Percentiles rank a stretch among this genome's conserved stretches.
These are phyloP conservation scores for Abortiporus biennis DNA, from an alignment of 1,284 basidiomycete genomes.

Conservation along the genomic window DNA sequence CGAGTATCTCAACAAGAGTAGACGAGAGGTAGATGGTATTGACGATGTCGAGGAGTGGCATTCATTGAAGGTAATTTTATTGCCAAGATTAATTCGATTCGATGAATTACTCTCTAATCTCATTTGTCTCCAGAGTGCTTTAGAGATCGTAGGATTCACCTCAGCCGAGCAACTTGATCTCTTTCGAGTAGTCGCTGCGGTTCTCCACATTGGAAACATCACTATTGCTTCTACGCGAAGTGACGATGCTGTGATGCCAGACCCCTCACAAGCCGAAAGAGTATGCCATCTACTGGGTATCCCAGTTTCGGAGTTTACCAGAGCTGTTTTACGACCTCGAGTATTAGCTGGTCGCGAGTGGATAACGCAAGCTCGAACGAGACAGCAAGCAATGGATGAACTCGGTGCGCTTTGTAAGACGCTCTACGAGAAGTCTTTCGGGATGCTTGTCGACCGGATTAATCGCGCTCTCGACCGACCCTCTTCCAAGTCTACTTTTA, in stretches of 20 bases:
- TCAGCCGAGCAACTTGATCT: conserved; percentile 84
- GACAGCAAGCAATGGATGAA: conserved; percentile 92
- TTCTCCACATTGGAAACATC: conserved; percentile 96
- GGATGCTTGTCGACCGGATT: conserved; percentile 89
- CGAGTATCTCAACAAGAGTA: conserved; percentile 86
- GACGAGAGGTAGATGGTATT: conserved; percentile 91
- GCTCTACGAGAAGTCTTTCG: conserved; percentile 96
- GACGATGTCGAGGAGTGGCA: conserved; percentile 91
- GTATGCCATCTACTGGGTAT: conserved; percentile 93
- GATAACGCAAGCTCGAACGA: conserved; percentile 91
- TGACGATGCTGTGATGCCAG: conserved; percentile 85
- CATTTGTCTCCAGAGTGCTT: conserved; percentile 47
- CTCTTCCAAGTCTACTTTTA: conserved; percentile 90
- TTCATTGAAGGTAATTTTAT: conserved; percentile 64
- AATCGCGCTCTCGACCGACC: conserved; percentile 93
- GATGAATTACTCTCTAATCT: background rate
- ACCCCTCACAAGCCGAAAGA: conserved; percentile 80
- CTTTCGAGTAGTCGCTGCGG: conserved; percentile 90
- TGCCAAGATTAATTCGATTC: background rate
- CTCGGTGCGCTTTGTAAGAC: conserved; percentile 92
- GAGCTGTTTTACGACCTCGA: conserved; percentile 82
- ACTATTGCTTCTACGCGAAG: conserved; percentile 75
- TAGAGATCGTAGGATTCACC: conserved; percentile 86
- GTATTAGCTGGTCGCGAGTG: conserved; percentile 95
- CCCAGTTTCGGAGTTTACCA: conserved; percentile 85